These are phyloP conservation scores for Colletotrichum destructivum DNA, from an alignment of 2,329 filamentous ascomycete species.

Conservation along the genomic window DNA sequence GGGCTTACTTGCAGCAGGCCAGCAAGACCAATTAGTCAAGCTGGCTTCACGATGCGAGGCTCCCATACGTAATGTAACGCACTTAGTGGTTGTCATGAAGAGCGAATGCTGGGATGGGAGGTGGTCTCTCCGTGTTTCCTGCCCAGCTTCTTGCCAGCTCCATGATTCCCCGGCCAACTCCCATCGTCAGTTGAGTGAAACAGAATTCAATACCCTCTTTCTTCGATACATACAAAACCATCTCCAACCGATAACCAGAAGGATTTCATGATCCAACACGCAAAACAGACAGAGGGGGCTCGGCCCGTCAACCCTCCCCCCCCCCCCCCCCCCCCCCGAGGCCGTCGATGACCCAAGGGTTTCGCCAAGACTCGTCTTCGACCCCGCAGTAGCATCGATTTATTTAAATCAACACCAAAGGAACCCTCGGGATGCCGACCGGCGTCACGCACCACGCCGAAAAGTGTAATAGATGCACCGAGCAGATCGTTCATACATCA, in stretches of 20 bases:
- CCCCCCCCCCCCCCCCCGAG: background rate
- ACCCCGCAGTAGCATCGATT: slow-evolving; percentile 34
- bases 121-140: too few species aligned
- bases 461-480: background rate
- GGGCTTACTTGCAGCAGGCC: too few species aligned
- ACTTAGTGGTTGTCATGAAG: too few species aligned
- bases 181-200: background rate
- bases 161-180: background rate
- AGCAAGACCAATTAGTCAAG: too few species aligned
- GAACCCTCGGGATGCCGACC: background rate
- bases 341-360: background rate
- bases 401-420: too few species aligned
- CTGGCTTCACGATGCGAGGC: too few species aligned
- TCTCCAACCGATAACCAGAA: background rate
- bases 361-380: slow-evolving; percentile 11
- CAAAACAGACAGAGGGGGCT: background rate
- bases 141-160: too few species aligned
- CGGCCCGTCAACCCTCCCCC: background rate
- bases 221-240: background rate
- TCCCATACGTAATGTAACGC: too few species aligned
- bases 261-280: slow-evolving; percentile 5
- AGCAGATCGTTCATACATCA: background rate
- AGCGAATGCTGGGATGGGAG: too few species aligned
- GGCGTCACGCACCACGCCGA: background rate
- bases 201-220: background rate